A percentile compares a stretch with the other conserved stretches of the same genome.
These are phyloP conservation scores for Schoenoplectus tabernaemontani DNA, from an alignment of 202 grass and related monocot genomes.

Conservation along the genomic window DNA sequence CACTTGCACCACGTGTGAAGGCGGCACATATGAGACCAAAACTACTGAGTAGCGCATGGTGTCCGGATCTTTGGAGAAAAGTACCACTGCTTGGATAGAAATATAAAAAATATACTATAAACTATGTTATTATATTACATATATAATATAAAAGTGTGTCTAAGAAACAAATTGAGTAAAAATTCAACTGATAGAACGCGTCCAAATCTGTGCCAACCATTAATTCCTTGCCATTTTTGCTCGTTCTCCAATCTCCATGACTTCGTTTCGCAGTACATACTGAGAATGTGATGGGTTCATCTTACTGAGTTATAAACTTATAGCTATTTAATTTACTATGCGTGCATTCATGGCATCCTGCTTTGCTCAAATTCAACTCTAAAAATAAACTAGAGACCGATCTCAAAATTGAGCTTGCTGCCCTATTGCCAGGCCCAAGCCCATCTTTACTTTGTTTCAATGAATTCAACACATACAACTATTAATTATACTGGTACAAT, in stretches of 20 bases:
- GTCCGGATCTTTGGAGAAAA: conserved; percentile 16
- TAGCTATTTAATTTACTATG: background rate
- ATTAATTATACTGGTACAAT: background rate
- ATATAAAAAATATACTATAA: no score
- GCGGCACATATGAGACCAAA: conserved; percentile 16
- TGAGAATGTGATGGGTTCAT: background rate
- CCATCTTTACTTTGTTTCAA: background rate
- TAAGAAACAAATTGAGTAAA: no score
- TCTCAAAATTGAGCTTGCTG: background rate
- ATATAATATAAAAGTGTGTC: no score
- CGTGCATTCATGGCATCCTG: background rate
- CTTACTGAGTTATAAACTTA: background rate
- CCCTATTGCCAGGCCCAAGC: no score
- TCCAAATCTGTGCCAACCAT: background rate
- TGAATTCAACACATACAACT: background rate
- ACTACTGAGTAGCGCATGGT: conserved; percentile 1
- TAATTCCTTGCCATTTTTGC: background rate
- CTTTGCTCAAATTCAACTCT: background rate
- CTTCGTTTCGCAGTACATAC: background rate
- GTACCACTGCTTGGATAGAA: no score
- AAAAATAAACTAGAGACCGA: background rate
- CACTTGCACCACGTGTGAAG: conserved; percentile 9
- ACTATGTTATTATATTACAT: no score
- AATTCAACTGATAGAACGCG: background rate
- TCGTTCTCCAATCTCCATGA: background rate